Evolutionary conservation across 1,284 basidiomycete genomes (phyloP), one percentile per base, ranked within the genome.

Genomic region (Apiotrichum siamense): DNA sequence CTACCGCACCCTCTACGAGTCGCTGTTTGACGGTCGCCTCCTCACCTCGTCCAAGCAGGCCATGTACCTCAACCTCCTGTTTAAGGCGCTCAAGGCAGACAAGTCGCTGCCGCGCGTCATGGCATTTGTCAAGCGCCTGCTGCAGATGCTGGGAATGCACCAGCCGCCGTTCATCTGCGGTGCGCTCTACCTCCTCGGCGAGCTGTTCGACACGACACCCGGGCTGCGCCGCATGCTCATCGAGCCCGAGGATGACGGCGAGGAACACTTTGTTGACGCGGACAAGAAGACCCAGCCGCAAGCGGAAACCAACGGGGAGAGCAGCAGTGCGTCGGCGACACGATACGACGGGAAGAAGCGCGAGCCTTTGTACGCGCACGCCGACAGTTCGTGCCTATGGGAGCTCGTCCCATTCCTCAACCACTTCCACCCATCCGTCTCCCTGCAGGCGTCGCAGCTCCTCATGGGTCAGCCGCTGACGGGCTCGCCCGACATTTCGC

Each of bases 11-110:
- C 77, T 99, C 0, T 98, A 98, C 67, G 83, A 85, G 26, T 93
- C 90, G 2, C 77, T 98, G 7, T 81, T 87, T 32, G 94, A 99
- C 65, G 76, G 78, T 0, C 84, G 96, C 12, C 79, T 99, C 6
- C 79, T 84, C 17, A 79, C 80, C 2, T 91, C 91, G 17, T 88
- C 87, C 26, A 97, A 98, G 70, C 92, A 97, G 71, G 90, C 93
- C 9, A 89, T 98, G 85, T 98, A 97, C 72, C 81, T 99, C 59
- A 98, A 98, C 70, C 76, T 99, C 20, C 74, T 97, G 20, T 94
- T 96, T 81, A 94, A 91, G 68, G 85, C 89, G 17, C 76, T 97
- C 61, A 96, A 96, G 73, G 79, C 79, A 3, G 94, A 97, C 65
- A 71, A 72, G 12, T 83, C 82, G 47, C 59, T 72, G 0, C 48